Conservation (phyloP, 2,329 filamentous ascomycete genomes). For the Polychaeton citri region DNA sequence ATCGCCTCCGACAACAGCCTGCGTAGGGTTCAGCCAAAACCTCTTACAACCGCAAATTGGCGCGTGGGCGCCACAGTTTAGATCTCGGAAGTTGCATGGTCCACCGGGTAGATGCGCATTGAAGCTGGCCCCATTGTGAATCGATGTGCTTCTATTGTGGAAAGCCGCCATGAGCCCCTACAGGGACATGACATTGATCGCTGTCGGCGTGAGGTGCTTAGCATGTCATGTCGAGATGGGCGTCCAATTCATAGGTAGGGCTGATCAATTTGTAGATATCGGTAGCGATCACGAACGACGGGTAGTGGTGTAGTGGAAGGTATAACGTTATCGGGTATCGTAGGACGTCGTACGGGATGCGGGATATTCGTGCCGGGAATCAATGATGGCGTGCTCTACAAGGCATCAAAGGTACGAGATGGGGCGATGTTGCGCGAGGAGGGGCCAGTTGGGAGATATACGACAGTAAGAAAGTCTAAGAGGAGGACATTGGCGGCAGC, state of each 20-base stretch:
- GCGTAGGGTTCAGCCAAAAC: constrained; percentile 31
- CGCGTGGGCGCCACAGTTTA: constrained; percentile 28
- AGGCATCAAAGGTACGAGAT: neutral
- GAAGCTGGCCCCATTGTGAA: neutral
- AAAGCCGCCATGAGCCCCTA: neutral
- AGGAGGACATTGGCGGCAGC: neutral
- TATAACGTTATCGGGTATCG: neutral
- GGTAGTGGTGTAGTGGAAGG: neutral
- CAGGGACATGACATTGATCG: neutral
- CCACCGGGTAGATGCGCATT: constrained; percentile 32
- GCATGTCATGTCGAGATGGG: neutral
- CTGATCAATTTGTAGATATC: too few relatives aligned
- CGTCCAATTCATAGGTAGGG: too few relatives aligned
- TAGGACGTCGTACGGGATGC: too few relatives aligned
- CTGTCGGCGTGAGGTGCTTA: neutral
- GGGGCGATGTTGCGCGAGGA: neutral
- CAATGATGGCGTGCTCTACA: neutral
- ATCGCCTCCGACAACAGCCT: constrained; percentile 5
- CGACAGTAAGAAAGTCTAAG: neutral
- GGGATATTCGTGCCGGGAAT: neutral
- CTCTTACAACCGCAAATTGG: constrained; percentile 39
- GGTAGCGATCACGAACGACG: neutral
- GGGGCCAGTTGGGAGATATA: neutral
- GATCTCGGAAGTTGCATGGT: constrained; percentile 39
- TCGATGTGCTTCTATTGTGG: neutral